Conservation (phyloP, 2,329 filamentous ascomycete species). For the Tolypocladium album region DNA sequence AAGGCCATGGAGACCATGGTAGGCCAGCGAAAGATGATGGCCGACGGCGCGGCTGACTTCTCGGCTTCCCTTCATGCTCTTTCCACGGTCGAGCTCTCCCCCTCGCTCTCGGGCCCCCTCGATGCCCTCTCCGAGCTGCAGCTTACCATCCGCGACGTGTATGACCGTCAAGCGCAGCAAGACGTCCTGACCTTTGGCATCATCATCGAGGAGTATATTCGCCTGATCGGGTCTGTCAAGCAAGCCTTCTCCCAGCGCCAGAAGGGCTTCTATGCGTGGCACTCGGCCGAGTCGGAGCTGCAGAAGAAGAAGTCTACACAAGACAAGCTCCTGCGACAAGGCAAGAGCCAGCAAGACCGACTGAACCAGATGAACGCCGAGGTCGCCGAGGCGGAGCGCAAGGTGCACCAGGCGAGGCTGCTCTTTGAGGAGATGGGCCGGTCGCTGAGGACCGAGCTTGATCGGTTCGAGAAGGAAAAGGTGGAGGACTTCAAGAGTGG, state of each 20-base stretch:
- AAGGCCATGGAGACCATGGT: slow-evolving; percentile 95
- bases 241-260: slow-evolving; percentile 85
- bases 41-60: slow-evolving; percentile 89
- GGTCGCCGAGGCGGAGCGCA: slow-evolving; percentile 88
- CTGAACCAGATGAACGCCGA: slow-evolving; percentile 87
- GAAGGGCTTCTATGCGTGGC: slow-evolving; percentile 93
- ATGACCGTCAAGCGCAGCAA: slow-evolving; percentile 93
- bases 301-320: slow-evolving; percentile 81
- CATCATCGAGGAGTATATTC: slow-evolving; percentile 96
- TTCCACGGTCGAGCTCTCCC: slow-evolving; percentile 84
- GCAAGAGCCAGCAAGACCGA: slow-evolving; percentile 90
- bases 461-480: slow-evolving; percentile 92
- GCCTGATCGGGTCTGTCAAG: slow-evolving; percentile 90
- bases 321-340: slow-evolving; percentile 90
- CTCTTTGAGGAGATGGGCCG: slow-evolving; percentile 97
- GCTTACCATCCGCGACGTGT: slow-evolving; percentile 85
- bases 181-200: slow-evolving; percentile 94
- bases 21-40: slow-evolving; percentile 80
- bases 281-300: slow-evolving; percentile 78
- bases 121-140: slow-evolving; percentile 90
- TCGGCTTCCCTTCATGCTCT: slow-evolving; percentile 86
- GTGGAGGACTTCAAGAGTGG: slow-evolving; percentile 98
- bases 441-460: slow-evolving; percentile 81
- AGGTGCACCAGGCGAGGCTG: slow-evolving; percentile 79
- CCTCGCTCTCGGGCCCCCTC: slow-evolving; percentile 75